phyloP scores from a whole-genome alignment of 2,329 filamentous ascomycete species.

The Fusarium abutilonis region DNA sequence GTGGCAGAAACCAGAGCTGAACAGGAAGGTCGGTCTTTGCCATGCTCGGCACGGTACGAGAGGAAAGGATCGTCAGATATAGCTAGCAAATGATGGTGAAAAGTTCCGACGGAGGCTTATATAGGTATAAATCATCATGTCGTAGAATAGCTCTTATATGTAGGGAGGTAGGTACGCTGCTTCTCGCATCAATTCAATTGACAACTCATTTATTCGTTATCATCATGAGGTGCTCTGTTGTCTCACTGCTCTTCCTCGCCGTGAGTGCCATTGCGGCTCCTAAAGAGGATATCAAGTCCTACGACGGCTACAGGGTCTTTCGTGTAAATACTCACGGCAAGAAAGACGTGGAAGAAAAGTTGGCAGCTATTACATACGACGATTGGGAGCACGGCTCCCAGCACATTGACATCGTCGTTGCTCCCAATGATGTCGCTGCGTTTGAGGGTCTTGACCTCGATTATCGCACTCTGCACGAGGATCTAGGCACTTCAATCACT shows the following conservation, averaged over 20 bases:
- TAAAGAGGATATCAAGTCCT: slow-evolving; percentile 36
- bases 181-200: neutral
- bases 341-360: slow-evolving; percentile 49
- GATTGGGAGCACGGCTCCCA: slow-evolving; percentile 36
- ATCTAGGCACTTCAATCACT: slow-evolving; percentile 46
- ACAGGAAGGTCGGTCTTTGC: slow-evolving; percentile 27
- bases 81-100: neutral
- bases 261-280: slow-evolving; percentile 33
- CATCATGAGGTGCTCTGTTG: slow-evolving; percentile 33
- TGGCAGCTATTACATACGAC: slow-evolving; percentile 42
- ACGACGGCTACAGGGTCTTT: slow-evolving; percentile 53
- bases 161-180: neutral
- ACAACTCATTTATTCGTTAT: slow-evolving; percentile 12
- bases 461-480: slow-evolving; percentile 45
- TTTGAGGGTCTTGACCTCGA: slow-evolving; percentile 48
- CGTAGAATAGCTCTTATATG: slow-evolving; percentile 8
- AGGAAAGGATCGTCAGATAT: slow-evolving; percentile 19
- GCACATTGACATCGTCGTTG: slow-evolving; percentile 48
- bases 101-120: slow-evolving; percentile 1
- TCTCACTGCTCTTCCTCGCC: slow-evolving; percentile 31
- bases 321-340: slow-evolving; percentile 57
- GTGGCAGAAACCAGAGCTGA: slow-evolving; percentile 9
- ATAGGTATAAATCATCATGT: neutral
- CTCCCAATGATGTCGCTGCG: slow-evolving; percentile 43
- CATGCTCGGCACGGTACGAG: slow-evolving; percentile 7